A percentile compares a stretch with the other conserved stretches of the same genome.
Conservation (phyloP, 306 rosid species). For the Dalbergia cochinchinensis region DNA sequence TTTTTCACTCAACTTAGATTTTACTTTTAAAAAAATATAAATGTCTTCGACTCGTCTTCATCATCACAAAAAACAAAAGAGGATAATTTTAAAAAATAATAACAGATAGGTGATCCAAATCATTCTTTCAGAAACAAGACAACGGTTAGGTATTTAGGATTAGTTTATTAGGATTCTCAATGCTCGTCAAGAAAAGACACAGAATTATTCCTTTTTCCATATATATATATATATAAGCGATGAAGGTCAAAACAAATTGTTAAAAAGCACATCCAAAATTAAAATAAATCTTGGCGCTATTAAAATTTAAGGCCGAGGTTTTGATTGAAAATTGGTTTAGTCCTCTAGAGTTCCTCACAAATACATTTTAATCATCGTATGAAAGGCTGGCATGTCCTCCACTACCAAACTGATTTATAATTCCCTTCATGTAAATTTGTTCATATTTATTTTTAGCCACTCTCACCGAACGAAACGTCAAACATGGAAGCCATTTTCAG, state of each 20-base stretch:
- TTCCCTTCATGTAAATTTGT: neutral
- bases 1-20: too few relatives aligned
- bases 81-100: neutral
- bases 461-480: neutral
- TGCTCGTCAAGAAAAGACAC: slow-evolving; percentile 12
- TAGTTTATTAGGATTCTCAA: slow-evolving; percentile 26
- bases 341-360: neutral
- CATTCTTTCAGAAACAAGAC: slow-evolving; percentile 13
- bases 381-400: neutral
- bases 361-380: too few relatives aligned
- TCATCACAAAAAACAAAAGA: neutral
- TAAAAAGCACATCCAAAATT: neutral
- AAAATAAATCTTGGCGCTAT: neutral
- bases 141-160: slow-evolving; percentile 10
- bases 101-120: neutral
- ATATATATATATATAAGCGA: neutral
- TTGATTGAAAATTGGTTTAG: neutral
- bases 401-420: neutral
- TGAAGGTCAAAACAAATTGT: slow-evolving; percentile 24
- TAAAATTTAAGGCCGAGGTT: neutral
- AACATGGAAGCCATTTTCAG: neutral
- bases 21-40: neutral
- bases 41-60: neutral
- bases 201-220: neutral
- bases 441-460: neutral